phyloP scores from a whole-genome alignment of 2,329 filamentous ascomycete species.

The Exophiala calicioides region DNA sequence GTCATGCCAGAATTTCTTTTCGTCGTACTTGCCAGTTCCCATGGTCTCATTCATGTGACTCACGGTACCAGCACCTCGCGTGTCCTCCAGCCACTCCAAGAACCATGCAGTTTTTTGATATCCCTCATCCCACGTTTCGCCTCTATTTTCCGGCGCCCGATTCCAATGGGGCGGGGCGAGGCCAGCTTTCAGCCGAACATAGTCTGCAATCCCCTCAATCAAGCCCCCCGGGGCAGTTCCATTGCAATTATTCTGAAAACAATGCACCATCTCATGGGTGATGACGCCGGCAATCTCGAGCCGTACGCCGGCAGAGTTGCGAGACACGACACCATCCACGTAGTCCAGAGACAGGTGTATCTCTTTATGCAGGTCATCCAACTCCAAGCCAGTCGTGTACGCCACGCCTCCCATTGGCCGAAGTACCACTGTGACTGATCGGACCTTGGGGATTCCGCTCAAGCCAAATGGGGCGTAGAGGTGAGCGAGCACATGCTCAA shows the following conservation, averaged over 20 bases:
- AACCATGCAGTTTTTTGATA: constrained; percentile 94
- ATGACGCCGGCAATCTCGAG: constrained; percentile 78
- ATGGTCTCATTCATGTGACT: constrained; percentile 67
- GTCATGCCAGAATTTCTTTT: constrained; percentile 66
- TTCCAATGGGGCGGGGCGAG: constrained; percentile 85
- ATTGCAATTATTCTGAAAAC: constrained; percentile 76
- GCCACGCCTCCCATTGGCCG: constrained; percentile 80
- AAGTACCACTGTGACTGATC: constrained; percentile 81
- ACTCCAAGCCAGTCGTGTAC: constrained; percentile 77
- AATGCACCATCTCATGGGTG: constrained; percentile 92
- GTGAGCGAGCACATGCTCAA: constrained; percentile 67
- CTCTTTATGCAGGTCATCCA: constrained; percentile 86
- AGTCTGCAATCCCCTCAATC: constrained; percentile 91
- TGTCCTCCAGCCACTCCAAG: constrained; percentile 76
- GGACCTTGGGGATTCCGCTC: constrained; percentile 55
- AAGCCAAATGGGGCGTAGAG: constrained; percentile 61
- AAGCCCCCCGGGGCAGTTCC: constrained; percentile 68
- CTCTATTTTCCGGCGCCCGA: constrained; percentile 46
- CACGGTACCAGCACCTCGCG: constrained; percentile 62
- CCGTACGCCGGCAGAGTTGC: constrained; percentile 21
- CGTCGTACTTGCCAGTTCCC: constrained; percentile 62
- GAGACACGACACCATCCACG: constrained; percentile 46
- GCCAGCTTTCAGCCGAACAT: constrained; percentile 74
- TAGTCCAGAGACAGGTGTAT: constrained; percentile 84
- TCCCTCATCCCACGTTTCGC: constrained; percentile 76